Evolutionary conservation across 352 stramenopile species (phyloP), one percentile per base, ranked within the genome.

Genomic region (Blastocystis sp.): DNA sequence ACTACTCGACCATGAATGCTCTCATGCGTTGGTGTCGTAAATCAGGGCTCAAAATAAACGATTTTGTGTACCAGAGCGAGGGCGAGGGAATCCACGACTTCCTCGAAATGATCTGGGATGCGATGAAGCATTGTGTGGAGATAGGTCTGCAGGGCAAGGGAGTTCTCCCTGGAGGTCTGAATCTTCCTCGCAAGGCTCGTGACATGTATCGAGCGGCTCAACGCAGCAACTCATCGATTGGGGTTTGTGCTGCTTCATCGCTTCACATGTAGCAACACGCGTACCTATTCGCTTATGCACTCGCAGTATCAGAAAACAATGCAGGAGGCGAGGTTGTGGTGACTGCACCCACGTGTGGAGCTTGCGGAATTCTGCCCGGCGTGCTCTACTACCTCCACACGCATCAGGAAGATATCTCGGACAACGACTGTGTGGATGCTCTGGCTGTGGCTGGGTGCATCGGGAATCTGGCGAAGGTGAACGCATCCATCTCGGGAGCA

Each of bases 301-400:
- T 91, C 18, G 90, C 90, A 9, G 90, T 91, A 20, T 90, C 90
- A 18, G 90, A 91, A 64, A 89, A 91, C 43, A 91, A 91, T 54
- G 90, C 90, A 11, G 79, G 90, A 37, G 90, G 87, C 5, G 82
- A 82, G 66, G 55, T 61, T 0, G 76, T 90, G 15, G 90, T 91
- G 3, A 91, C 90, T 11, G 75, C 89, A 5, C 87, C 90, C 39
- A 91, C 90, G 15, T 90, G 90, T 61, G 90, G 90, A 39, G 90
- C 90, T 0, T 90, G 87, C 61, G 90, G 90, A 11, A 89, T 91
- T 45, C 56, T 91, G 7, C 90, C 90, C 3, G 87, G 79, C 15
- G 75, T 84, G 53, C 77, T 91, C 41, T 89, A 91, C 41, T 87
- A 90, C 53, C 50, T 90, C 3, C 88, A 82, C 47, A 8, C 34